A percentile compares a stretch with the other conserved stretches of the same genome.
Evolutionary conservation across 2,329 filamentous ascomycete species (phyloP).

Genomic region (Talaromyces sp.): DNA sequence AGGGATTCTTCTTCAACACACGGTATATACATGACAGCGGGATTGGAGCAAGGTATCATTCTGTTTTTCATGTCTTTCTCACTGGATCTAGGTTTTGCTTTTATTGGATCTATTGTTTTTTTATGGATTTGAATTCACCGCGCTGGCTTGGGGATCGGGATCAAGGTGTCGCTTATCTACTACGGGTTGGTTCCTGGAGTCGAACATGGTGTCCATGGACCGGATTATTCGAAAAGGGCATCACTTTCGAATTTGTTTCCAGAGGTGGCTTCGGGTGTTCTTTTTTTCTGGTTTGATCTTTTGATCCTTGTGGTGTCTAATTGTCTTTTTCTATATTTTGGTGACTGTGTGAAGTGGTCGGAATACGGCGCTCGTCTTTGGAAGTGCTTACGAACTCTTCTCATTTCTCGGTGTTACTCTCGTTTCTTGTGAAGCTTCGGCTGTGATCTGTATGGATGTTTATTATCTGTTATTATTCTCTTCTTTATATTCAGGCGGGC

Average conservation of each 20-base stretch:
- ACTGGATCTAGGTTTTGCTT: conserved; percentile 6
- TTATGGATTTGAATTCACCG: conserved; percentile 22
- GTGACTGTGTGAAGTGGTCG: conserved; percentile 2
- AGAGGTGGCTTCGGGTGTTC: no score
- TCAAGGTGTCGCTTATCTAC: background rate
- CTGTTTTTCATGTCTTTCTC: conserved; percentile 1
- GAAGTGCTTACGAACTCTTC: conserved; percentile 2
- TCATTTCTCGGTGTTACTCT: conserved; percentile 11
- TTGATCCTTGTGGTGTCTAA: background rate
- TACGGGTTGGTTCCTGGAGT: conserved; percentile 34
- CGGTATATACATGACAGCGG: conserved; percentile 34
- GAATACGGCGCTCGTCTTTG: conserved; percentile 6
- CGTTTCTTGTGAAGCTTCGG: background rate
- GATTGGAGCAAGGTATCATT: conserved; percentile 10
- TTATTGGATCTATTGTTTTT: conserved; percentile 4
- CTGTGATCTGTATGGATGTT: background rate
- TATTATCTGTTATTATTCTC: background rate
- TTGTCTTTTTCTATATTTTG: background rate
- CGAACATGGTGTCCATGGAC: conserved; percentile 13
- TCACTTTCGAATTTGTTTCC: no score
- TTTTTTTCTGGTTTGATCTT: background rate
- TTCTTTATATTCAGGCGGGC: background rate
- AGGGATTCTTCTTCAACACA: conserved; percentile 22
- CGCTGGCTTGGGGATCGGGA: conserved; percentile 27
- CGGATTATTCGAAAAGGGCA: conserved; percentile 2